A percentile compares a stretch with the other conserved stretches of the same genome.
Evolutionary conservation across 331 rosid species (phyloP).

Genomic region (Spiraea crenata): DNA sequence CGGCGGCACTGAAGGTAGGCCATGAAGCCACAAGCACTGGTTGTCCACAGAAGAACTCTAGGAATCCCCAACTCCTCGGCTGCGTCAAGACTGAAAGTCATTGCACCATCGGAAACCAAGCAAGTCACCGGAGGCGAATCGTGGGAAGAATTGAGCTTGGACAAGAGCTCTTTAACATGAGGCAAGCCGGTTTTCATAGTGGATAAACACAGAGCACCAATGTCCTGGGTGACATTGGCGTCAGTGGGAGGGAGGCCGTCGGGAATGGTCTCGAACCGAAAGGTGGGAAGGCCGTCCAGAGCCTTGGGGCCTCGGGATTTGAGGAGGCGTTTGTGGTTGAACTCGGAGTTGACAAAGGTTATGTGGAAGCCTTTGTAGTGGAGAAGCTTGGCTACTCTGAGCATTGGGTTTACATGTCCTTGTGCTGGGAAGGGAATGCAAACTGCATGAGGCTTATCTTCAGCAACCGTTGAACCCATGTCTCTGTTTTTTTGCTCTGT

Average conservation of each 20-base stretch:
- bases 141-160: slow-evolving; percentile 3
- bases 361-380: slow-evolving; percentile 56
- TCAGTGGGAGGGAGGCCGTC: slow-evolving; percentile 34
- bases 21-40: slow-evolving; percentile 31
- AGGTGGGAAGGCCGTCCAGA: slow-evolving; percentile 51
- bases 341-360: slow-evolving; percentile 62
- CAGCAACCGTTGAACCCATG: slow-evolving; percentile 23
- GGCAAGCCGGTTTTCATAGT: background rate
- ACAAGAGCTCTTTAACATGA: slow-evolving; percentile 9
- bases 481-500: background rate
- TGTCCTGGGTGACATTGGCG: slow-evolving; percentile 15
- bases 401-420: no score
- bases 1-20: slow-evolving; percentile 12
- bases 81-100: slow-evolving; percentile 13
- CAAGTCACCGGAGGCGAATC: slow-evolving; percentile 11
- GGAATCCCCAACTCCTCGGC: slow-evolving; percentile 18
- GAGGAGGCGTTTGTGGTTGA: slow-evolving; percentile 29
- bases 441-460: slow-evolving; percentile 53
- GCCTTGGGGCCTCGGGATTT: slow-evolving; percentile 49
- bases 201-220: slow-evolving; percentile 14
- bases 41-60: slow-evolving; percentile 17
- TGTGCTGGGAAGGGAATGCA: slow-evolving; percentile 42
- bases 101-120: slow-evolving; percentile 17
- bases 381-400: slow-evolving; percentile 54
- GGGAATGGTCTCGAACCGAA: slow-evolving; percentile 54